Evolutionary conservation across 1,139 yeast species (phyloP), one percentile per base, ranked within the genome.

Genomic region (Yamadazyma friedrichii): DNA sequence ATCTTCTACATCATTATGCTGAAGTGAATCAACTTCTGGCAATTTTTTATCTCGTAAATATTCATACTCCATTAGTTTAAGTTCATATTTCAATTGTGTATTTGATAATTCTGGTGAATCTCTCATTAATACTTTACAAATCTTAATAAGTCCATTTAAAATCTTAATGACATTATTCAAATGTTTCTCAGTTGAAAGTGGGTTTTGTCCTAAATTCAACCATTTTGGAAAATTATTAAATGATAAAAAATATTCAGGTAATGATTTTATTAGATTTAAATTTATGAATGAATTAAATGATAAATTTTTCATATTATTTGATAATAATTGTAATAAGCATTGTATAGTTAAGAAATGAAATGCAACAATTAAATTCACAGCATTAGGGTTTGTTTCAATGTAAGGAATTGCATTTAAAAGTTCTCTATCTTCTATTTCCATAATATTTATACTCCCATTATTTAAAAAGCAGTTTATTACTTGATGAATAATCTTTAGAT

Each of bases 331-430:
- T 9, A 65, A 47, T n/a, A 59, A 27, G 32, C 61, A 53, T 47
- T 67, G 74, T 9, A 66, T 44, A 8, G 53, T 40, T 33, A 67
- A 49, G 44, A 67, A 65, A 46, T 66, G 65, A 44, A 53, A 64
- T 9, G 72, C 66, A 27, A 62, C 50, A 6, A 63, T 49, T 15
- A 59, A 42, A 39, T 58, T 65, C 1, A 47, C 41, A 35, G 40
- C 33, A 9, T 30, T 11, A 3, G 25, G n/a, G 24, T 10, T 15
- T 13, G 17, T n/a, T 15, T 38, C 36, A 25, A 8, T 9, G 15
- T 15, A 16, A 6, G 15, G 30, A 11, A 26, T 34, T 9, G 22
- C 31, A 3, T 15, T 8, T 11, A 11, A 22, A 9, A 32, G 12
- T 20, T 12, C 15, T 15, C 25, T 15, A 22, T 16, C 22, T 3